These are phyloP conservation scores for Chaetomiaceae sp. DNA, from an alignment of 2,329 filamentous ascomycete genomes.

Conservation along the genomic window DNA sequence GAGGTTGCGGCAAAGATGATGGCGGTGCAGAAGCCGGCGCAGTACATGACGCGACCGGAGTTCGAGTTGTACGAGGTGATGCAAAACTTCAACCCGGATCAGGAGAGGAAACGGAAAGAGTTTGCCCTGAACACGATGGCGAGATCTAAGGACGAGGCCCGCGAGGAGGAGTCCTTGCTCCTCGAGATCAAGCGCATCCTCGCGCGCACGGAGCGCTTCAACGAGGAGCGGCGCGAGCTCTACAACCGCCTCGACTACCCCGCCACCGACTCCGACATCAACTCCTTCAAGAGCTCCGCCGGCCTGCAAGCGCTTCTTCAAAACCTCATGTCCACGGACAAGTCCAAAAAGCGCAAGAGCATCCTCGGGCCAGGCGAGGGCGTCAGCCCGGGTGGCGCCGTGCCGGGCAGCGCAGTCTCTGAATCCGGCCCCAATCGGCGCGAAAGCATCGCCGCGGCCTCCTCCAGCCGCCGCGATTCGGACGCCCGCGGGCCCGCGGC, in stretches of 20 bases:
- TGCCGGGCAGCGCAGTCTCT: conserved; percentile 35
- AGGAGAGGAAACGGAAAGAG: conserved; percentile 76
- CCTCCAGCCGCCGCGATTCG: conserved; percentile 42
- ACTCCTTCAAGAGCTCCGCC: conserved; percentile 73
- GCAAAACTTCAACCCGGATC: conserved; percentile 75
- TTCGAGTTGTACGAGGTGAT: conserved; percentile 80
- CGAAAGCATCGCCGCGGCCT: conserved; percentile 48
- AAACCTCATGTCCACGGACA: conserved; percentile 76
- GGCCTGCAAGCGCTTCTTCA: conserved; percentile 77
- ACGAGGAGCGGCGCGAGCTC: conserved; percentile 81
- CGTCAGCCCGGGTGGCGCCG: conserved; percentile 42
- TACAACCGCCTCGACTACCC: conserved; percentile 85
- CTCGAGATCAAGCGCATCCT: conserved; percentile 90
- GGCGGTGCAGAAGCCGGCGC: conserved; percentile 70
- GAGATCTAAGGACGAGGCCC: conserved; percentile 79
- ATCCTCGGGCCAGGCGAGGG: conserved; percentile 56
- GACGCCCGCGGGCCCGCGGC: conserved; percentile 38
- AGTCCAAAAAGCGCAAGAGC: conserved; percentile 81
- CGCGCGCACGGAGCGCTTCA: conserved; percentile 77
- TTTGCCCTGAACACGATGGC: conserved; percentile 76
- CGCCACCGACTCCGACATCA: conserved; percentile 62
- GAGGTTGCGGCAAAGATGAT: conserved; percentile 78
- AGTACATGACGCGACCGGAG: conserved; percentile 83
- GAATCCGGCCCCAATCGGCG: conserved; percentile 42
- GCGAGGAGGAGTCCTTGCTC: conserved; percentile 85